Evolutionary conservation across 2,329 filamentous ascomycete genomes (phyloP), one percentile per base, ranked within the genome.

Genomic region (Sporothrix protearum): DNA sequence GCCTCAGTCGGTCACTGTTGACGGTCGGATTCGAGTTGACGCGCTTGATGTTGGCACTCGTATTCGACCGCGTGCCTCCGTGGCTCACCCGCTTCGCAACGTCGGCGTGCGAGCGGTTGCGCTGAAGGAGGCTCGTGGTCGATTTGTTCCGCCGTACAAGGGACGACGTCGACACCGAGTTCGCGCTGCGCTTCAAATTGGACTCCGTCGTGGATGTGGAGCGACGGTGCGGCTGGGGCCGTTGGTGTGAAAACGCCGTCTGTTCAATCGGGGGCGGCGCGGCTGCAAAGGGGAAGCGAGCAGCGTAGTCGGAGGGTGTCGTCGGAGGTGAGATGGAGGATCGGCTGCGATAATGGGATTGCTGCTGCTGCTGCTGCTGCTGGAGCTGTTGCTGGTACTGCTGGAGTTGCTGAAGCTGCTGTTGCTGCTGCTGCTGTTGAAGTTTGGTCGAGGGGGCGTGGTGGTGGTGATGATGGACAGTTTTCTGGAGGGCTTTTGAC

Each of bases 101-200:
- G 74, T 89, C 87, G 76, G 82, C 84, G 75, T 87, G 83, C 30
- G 88, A 90, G 66, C 84, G 85, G 78, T 89, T 89, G 78, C 87
- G 86, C 80, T 88, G 88, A 70, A 89, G 88, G 70, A 89, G 80
- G 76, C 79, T 87, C 19, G 84, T 80, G 69, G 87, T 83, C 3
- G 87, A 88, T 14, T 80, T 75, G 78, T 86, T 88, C 78, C 87
- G 87, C 76, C 83, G 84, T 49, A 87, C 80, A 14, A 87, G 80
- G 72, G 82, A 83, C 72, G 82, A 83, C 68, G 80, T 77, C 3
- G 81, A 76, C 3, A 84, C 82, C 28, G 80, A 78, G 69, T 85
- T 82, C 75, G 80, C 80, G 70, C 83, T 80, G 39, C 87, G 73
- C 42, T 42, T 42, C 42, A 73, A 81, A 76, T 82, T 86, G 73